Percentiles rank a stretch among this genome's conserved stretches.
Evolutionary conservation across 2,329 filamentous ascomycete genomes (phyloP).

Genomic region (Neonectria punicea): DNA sequence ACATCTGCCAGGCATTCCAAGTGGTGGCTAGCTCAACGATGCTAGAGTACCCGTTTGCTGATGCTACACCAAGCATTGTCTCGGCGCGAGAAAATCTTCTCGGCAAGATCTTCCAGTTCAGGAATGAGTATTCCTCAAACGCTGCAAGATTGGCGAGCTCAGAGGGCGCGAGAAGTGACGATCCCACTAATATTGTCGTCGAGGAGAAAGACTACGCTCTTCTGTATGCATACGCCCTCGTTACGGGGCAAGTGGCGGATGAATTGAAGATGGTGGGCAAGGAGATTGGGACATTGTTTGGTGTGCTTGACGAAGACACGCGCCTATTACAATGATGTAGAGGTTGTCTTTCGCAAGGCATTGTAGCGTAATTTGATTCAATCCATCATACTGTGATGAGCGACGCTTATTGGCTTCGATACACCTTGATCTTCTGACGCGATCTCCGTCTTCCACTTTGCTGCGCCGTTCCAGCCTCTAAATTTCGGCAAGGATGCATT

Average conservation of each 20-base stretch:
- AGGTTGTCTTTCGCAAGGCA: neutral
- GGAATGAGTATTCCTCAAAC: slow-evolving; percentile 68
- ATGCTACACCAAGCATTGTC: slow-evolving; percentile 85
- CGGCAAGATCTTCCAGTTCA: slow-evolving; percentile 87
- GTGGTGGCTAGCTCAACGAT: slow-evolving; percentile 94
- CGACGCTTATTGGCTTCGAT: too few relatives aligned
- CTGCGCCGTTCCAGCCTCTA: too few relatives aligned
- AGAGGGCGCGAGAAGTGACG: slow-evolving; percentile 34
- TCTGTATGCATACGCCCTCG: slow-evolving; percentile 87
- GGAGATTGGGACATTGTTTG: slow-evolving; percentile 51
- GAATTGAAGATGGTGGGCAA: slow-evolving; percentile 68
- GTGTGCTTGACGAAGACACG: slow-evolving; percentile 35
- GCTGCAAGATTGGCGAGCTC: slow-evolving; percentile 41
- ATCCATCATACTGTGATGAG: too few relatives aligned
- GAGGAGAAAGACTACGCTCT: slow-evolving; percentile 88
- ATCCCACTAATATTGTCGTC: slow-evolving; percentile 46
- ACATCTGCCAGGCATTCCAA: slow-evolving; percentile 87
- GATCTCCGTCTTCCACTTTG: too few relatives aligned
- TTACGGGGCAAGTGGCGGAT: slow-evolving; percentile 73
- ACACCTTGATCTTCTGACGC: too few relatives aligned
- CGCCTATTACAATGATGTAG: slow-evolving; percentile 20
- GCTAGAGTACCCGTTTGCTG: slow-evolving; percentile 90
- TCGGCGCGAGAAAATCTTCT: slow-evolving; percentile 85
- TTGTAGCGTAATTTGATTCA: too few relatives aligned
- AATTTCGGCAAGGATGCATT: too few relatives aligned